Evolutionary conservation across 2,329 filamentous ascomycete species (phyloP), one percentile per base, ranked within the genome.

Genomic region (Talaromyces marneffei): DNA sequence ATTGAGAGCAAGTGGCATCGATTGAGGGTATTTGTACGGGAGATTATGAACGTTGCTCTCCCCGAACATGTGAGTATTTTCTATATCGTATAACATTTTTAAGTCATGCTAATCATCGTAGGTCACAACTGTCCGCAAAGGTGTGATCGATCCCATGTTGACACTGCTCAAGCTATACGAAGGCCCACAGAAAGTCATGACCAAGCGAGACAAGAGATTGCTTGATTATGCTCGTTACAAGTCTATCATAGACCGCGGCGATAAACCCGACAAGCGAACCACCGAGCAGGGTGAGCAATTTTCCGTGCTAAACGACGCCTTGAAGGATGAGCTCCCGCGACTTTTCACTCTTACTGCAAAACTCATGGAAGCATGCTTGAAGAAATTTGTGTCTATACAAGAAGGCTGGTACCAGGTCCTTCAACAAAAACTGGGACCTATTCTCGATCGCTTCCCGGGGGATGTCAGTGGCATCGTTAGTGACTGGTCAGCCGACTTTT

Each of bases 1-100:
- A 80, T 95, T 42, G 92, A 97, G 75, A 92, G 89, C 79, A 96
- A 95, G 73, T 97, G 93, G 91, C 89, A 92, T 55, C 90, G 88
- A 64, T 94, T 96, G 75, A 93, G 92, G 66, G 86, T 92, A 70
- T 89, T 89, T 35, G 90, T 96, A 77, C 85, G 90, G 65, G 92
- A 97, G 69, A 86, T 97, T 65, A 87, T 92, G 69, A 89, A 87
- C 63, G 85, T 92, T 65, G 89, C 90, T 4, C 80, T 97, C 23
- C 89, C 92, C 63, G 89, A 93, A 67, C 92, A 97, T 80, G 87
- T 92, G 2, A 61, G 59, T 52, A 2, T 37, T 33, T 25, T 59
- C 14, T 9, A 9, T 16, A 31, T 31, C n/a, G n/a, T n/a, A 4
- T 12, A 20, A 35, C 2, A 33, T 20, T 14, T 8, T 29, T n/a